Percentiles rank a stretch among this genome's conserved stretches.
These are phyloP conservation scores for Dichomitus squalens DNA, from an alignment of 1,284 basidiomycete genomes.

Conservation along the genomic window DNA sequence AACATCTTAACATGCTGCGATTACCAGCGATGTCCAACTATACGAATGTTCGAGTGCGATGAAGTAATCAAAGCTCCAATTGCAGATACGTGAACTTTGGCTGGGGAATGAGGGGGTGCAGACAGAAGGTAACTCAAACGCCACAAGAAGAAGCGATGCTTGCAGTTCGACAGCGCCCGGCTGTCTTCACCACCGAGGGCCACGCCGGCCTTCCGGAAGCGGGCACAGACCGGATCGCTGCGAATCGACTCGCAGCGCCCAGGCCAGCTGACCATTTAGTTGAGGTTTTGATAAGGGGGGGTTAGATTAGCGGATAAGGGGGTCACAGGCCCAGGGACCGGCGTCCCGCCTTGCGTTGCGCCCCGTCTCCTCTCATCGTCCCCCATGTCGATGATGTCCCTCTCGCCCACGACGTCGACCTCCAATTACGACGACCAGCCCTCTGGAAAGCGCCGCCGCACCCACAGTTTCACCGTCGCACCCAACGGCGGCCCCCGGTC, in stretches of 20 bases:
- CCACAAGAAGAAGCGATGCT: conserved; percentile 6
- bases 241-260: not conserved
- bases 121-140: conserved; percentile 4
- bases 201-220: conserved; percentile 3
- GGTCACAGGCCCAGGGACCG: conserved; percentile 3
- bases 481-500: conserved; percentile 23
- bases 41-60: too few relatives aligned
- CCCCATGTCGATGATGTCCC: conserved; percentile 33
- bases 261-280: conserved; percentile 9
- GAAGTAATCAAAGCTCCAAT: too few relatives aligned
- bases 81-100: too few relatives aligned
- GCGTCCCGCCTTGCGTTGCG: conserved; percentile 14
- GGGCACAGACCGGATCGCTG: not conserved
- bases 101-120: not conserved
- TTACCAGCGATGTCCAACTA: too few relatives aligned
- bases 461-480: conserved; percentile 28
- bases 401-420: conserved; percentile 38
- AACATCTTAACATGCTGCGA: too few relatives aligned
- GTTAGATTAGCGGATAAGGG: conserved; percentile 11
- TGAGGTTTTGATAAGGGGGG: not conserved
- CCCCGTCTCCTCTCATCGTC: conserved; percentile 15
- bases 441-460: conserved; percentile 34
- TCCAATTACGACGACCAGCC: conserved; percentile 31
- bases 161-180: not conserved
- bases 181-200: not conserved